These are phyloP conservation scores for Shiraia sp. DNA, from an alignment of 2,329 filamentous ascomycete species.

Conservation along the genomic window DNA sequence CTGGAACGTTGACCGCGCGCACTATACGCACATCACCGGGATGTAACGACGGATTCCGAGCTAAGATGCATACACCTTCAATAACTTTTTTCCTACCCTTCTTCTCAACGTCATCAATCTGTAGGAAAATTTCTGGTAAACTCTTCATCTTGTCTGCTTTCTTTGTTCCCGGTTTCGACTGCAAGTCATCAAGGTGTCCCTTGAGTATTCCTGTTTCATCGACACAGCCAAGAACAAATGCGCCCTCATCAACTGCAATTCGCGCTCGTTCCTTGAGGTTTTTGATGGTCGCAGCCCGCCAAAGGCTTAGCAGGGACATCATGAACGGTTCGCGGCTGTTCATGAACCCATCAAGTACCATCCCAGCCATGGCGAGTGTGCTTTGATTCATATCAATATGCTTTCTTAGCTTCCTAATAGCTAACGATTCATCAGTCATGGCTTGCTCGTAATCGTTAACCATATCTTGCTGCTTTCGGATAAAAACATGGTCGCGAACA, in stretches of 20 bases:
- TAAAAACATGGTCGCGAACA: slow-evolving; percentile 69
- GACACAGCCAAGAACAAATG: slow-evolving; percentile 84
- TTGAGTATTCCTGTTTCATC: slow-evolving; percentile 79
- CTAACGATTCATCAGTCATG: slow-evolving; percentile 66
- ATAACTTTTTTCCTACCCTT: slow-evolving; percentile 65
- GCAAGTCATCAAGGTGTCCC: slow-evolving; percentile 66
- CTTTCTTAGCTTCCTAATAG: slow-evolving; percentile 69
- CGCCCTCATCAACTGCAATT: slow-evolving; percentile 79
- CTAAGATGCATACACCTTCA: slow-evolving; percentile 77
- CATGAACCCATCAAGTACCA: slow-evolving; percentile 83
- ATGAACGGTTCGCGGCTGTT: slow-evolving; percentile 75
- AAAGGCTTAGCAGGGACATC: slow-evolving; percentile 76
- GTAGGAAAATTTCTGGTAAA: slow-evolving; percentile 87
- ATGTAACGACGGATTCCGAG: slow-evolving; percentile 91
- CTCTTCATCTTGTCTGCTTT: slow-evolving; percentile 43
- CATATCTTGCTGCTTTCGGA: slow-evolving; percentile 68
- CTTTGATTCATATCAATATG: slow-evolving; percentile 86
- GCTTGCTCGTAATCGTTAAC: slow-evolving; percentile 70
- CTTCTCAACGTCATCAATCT: slow-evolving; percentile 66
- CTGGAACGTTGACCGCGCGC: slow-evolving; percentile 73
- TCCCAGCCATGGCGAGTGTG: slow-evolving; percentile 72
- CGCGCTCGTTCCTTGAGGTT: slow-evolving; percentile 90
- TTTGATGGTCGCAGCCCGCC: slow-evolving; percentile 88
- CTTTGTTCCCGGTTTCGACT: slow-evolving; percentile 50
- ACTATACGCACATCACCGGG: slow-evolving; percentile 91